Conservation (phyloP, 768 basidiomycete genomes). For the Porphyrellus cyaneotinctus region DNA sequence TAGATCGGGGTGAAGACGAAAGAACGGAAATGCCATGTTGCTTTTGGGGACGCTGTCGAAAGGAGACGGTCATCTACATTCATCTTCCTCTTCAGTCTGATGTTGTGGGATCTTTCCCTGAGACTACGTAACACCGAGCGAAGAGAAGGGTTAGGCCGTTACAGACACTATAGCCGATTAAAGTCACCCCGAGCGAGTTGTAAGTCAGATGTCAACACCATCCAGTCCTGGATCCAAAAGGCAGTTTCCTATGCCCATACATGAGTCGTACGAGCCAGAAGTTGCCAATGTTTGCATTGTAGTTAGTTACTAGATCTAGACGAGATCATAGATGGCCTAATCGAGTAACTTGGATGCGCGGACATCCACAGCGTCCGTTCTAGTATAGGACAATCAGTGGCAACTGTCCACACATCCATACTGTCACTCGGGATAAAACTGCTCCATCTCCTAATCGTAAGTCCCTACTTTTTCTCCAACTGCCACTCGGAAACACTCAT, state of each 20-base stretch:
- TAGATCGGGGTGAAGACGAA: conserved; percentile 11
- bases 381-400: background rate
- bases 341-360: background rate
- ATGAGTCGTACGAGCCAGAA: no score
- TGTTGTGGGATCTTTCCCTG: no score
- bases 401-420: background rate
- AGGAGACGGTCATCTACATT: conserved; percentile 2
- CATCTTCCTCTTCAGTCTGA: no score
- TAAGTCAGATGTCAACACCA: no score
- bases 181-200: no score
- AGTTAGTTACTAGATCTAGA: no score
- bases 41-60: conserved; percentile 8
- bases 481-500: background rate
- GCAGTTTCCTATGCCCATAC: no score
- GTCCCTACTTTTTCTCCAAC: background rate
- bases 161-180: no score
- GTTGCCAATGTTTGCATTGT: no score
- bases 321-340: background rate
- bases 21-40: conserved; percentile 12
- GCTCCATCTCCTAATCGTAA: background rate
- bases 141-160: no score
- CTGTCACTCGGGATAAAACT: background rate
- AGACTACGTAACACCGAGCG: no score
- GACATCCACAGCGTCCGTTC: background rate
- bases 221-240: no score